Base-by-base conservation (phyloP, 1,139 yeast genomes). In the Geotrichum carabidarum region DNA sequence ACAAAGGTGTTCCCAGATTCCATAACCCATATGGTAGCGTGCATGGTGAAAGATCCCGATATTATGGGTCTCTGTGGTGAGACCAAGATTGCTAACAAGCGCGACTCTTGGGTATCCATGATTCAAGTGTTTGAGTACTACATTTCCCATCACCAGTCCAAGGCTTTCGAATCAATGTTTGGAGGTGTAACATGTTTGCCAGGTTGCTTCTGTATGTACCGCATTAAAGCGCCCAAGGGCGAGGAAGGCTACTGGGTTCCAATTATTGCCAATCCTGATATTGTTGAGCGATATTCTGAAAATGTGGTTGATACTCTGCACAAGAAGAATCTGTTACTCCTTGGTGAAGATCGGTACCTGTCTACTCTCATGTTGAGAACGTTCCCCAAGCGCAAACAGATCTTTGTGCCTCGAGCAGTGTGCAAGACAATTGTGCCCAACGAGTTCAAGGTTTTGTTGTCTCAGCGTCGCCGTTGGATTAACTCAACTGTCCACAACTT, bases 221-320 rank as follows among this genome's bases (percentile, higher is more conserved):
- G 72, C 7, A 60, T 69, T 52, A 67, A 70, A 49, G 78, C 95
- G 0, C 96, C 96, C 46, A 64, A 65, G 51, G 67, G 67, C 4
- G 62, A 62, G 8, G 62, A 64, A 32, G 66, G 67, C 12, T 85
- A 77, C 70, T 89, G 96, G 96, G 95, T 89, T 38, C 96, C 96
- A 11, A 58, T 69, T 42, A 62, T 69, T 38, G 70, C 67, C 31
- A 66, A 68, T 48, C 69, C 69, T 6, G 67, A 68, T 41, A 65
- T 69, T 47, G 69, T 69, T 15, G 65, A 63, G 44, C 62, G 68
- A 12, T 69, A 69, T 52, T 64, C 71, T 15, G 68, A 64, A 22
- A 67, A 67, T 46, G 52, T 53, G 17, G 69, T 68, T 5, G 68
- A 68, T 42, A 68, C 72, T 2, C 61, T 69, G 42, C 72, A 69